Conservation (phyloP, 2,329 filamentous ascomycete genomes). For the Fusarium drepaniforme region DNA sequence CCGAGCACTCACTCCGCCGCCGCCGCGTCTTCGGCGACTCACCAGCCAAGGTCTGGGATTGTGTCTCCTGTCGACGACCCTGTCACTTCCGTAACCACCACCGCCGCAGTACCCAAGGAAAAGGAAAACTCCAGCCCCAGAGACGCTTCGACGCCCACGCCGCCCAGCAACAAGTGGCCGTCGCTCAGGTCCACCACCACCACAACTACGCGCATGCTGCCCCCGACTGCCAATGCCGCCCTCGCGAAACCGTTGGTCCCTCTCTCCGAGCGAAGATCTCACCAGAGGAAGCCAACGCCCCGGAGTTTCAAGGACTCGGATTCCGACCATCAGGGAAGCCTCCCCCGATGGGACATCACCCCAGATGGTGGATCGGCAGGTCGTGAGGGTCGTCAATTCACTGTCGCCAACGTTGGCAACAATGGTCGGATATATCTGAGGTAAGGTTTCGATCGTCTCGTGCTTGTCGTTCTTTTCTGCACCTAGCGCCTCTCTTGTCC, state of each 20-base stretch:
- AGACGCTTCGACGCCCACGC: slow-evolving; percentile 20
- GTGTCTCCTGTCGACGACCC: slow-evolving; percentile 9
- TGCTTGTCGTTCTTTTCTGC: slow-evolving; percentile 9
- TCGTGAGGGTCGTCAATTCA: slow-evolving; percentile 78
- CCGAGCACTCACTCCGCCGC: slow-evolving; percentile 27
- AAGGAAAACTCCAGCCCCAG: slow-evolving; percentile 27
- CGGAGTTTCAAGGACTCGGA: slow-evolving; percentile 63
- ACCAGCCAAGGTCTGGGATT: slow-evolving; percentile 32
- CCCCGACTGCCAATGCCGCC: slow-evolving; percentile 32
- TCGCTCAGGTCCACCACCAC: slow-evolving; percentile 37
- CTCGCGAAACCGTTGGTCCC: slow-evolving; percentile 56
- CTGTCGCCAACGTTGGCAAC: slow-evolving; percentile 85
- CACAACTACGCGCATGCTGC: slow-evolving; percentile 33
- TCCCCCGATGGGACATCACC: slow-evolving; percentile 63
- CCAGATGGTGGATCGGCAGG: slow-evolving; percentile 71
- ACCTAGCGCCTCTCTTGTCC: slow-evolving; percentile 16
- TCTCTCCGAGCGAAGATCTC: slow-evolving; percentile 59
- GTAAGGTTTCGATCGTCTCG: slow-evolving; percentile 57
- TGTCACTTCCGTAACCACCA: slow-evolving; percentile 12
- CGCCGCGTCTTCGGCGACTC: not conserved
- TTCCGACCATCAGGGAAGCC: slow-evolving; percentile 49
- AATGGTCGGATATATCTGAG: slow-evolving; percentile 86
- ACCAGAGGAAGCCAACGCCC: slow-evolving; percentile 52
- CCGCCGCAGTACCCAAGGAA: slow-evolving; percentile 16
- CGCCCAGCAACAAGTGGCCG: slow-evolving; percentile 37